phyloP scores from a whole-genome alignment of 176 grass and related monocot species.

The Paspalum vaginatum region DNA sequence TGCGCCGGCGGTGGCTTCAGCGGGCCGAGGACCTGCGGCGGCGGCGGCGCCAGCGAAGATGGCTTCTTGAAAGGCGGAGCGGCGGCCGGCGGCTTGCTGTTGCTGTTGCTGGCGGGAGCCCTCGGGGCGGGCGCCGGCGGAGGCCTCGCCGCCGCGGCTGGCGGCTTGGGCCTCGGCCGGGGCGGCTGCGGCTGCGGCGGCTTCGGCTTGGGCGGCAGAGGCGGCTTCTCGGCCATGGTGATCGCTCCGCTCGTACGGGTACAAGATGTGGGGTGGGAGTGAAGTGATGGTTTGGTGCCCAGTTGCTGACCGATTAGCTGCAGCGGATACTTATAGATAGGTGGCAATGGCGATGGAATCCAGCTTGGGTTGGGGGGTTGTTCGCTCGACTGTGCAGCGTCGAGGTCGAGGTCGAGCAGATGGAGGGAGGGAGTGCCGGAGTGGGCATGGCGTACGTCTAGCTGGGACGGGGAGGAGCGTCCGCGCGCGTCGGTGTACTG shows the following conservation, averaged over 20 bases:
- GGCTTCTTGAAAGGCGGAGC: slow-evolving; percentile 50
- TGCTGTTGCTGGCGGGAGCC: neutral
- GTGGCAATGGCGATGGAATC: neutral
- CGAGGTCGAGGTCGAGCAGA: too few species aligned
- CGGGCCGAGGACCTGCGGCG: slow-evolving; percentile 42
- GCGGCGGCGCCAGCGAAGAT: slow-evolving; percentile 19
- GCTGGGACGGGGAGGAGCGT: neutral
- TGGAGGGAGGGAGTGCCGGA: neutral
- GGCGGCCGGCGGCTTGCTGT: neutral
- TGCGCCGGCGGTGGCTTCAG: slow-evolving; percentile 57
- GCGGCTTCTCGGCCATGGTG: slow-evolving; percentile 52
- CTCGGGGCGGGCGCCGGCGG: neutral
- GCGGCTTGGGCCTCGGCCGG: slow-evolving; percentile 22
- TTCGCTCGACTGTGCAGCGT: too few species aligned
- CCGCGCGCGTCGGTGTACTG: slow-evolving; percentile 17
- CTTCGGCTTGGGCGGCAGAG: slow-evolving; percentile 21
- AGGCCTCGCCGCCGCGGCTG: slow-evolving; percentile 2
- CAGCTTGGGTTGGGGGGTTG: too few species aligned
- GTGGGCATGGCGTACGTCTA: neutral
- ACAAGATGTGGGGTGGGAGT: slow-evolving; percentile 14
- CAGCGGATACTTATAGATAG: slow-evolving; percentile 29
- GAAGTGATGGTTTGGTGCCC: slow-evolving; percentile 54
- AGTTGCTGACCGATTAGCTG: slow-evolving; percentile 30
- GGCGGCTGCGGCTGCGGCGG: slow-evolving; percentile 15
- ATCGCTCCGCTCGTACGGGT: neutral